Conservation (phyloP, 78 protist species). For the Dictyostelium brefeldianum region DNA sequence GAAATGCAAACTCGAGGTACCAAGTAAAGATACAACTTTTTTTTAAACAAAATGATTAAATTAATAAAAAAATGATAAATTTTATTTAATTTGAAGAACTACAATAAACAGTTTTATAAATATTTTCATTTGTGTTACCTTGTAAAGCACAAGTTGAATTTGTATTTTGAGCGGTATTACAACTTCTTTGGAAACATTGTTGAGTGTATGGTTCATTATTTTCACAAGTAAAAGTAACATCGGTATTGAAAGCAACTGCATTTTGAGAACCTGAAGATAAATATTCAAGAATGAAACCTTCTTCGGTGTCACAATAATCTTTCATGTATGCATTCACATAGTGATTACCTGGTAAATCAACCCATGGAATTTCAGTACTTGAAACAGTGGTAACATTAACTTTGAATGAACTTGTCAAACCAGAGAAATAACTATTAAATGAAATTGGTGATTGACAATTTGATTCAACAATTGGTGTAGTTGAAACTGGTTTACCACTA, state of each 20-base stretch:
- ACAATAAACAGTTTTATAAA: neutral
- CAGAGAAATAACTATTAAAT: neutral
- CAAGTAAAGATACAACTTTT: too few species aligned
- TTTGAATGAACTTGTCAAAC: neutral
- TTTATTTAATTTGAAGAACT: too few species aligned
- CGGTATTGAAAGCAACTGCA: neutral
- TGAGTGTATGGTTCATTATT: neutral
- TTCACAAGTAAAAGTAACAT: neutral
- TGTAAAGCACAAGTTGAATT: neutral
- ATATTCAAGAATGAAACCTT: neutral
- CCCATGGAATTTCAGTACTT: neutral
- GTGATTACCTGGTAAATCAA: neutral
- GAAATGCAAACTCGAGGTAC: too few species aligned
- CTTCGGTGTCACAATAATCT: neutral
- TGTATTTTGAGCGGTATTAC: neutral
- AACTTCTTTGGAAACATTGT: neutral
- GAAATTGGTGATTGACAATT: neutral
- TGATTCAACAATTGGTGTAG: neutral
- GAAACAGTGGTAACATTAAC: neutral
- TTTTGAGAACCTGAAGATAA: neutral
- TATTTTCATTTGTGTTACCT: neutral
- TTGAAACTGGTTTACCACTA: neutral
- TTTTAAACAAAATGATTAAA: too few species aligned
- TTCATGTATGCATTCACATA: neutral
- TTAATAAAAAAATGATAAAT: too few species aligned